A percentile compares a stretch with the other conserved stretches of the same genome.
Evolutionary conservation across 257 asterid genomes (phyloP).

Genomic region (Petunia axillaris): DNA sequence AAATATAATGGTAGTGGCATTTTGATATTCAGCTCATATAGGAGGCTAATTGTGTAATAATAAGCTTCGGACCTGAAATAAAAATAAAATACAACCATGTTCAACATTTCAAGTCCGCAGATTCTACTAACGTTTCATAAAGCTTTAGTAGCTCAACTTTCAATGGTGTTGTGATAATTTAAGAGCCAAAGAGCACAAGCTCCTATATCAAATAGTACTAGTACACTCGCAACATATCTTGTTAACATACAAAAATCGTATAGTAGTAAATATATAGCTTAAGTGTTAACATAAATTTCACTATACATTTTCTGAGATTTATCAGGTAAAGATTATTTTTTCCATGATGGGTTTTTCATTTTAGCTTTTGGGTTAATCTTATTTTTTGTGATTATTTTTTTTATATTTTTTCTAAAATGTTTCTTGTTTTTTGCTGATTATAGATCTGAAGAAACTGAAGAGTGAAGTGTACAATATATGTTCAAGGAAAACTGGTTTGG

Average conservation of each 20-base stretch:
- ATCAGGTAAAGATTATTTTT: not conserved
- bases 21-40: not conserved
- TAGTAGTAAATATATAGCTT: not conserved
- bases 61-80: not conserved
- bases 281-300: not conserved
- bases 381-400: not conserved
- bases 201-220: not conserved
- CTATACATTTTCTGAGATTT: not conserved
- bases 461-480: constrained; percentile 52
- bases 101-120: not conserved
- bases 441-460: constrained; percentile 86
- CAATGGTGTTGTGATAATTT: not conserved
- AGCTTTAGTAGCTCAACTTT: not conserved
- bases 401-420: constrained; percentile 2
- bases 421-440: constrained; percentile 29
- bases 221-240: not conserved
- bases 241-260: not conserved
- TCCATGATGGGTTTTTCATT: not conserved
- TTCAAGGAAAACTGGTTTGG: constrained; percentile 39
- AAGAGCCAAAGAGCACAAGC: constrained; percentile 4
- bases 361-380: not conserved
- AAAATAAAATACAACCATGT: not conserved
- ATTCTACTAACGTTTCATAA: constrained; percentile 21
- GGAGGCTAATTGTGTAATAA: constrained; percentile 18
- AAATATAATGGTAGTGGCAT: not conserved